phyloP scores from a whole-genome alignment of 345 rosid genomes.

The Populus nigra region DNA sequence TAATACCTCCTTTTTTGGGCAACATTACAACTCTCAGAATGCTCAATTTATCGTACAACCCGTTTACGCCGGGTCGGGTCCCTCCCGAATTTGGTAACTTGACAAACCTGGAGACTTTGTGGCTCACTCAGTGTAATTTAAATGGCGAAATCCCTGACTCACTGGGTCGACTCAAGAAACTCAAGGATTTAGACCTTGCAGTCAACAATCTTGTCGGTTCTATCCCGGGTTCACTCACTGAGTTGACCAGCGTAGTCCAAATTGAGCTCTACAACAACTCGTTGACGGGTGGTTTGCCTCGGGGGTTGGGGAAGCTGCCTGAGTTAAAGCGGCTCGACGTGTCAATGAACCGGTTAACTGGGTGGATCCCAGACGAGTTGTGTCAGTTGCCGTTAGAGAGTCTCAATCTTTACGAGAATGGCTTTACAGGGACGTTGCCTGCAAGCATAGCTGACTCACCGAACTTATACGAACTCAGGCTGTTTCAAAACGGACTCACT shows the following conservation, averaged over 20 bases:
- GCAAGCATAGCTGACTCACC: constrained; percentile 59
- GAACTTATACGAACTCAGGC: constrained; percentile 71
- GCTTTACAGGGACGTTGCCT: constrained; percentile 66
- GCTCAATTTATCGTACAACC: constrained; percentile 86
- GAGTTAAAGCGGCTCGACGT: constrained; percentile 69
- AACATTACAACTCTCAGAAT: constrained; percentile 59
- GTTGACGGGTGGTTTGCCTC: constrained; percentile 64
- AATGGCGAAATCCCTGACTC: constrained; percentile 84
- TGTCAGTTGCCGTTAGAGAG: constrained; percentile 70
- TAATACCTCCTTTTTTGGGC: constrained; percentile 62
- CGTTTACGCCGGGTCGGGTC: constrained; percentile 67
- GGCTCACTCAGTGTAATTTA: constrained; percentile 87
- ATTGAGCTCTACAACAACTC: constrained; percentile 97
- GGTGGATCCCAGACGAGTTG: constrained; percentile 71
- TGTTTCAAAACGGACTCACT: constrained; percentile 61
- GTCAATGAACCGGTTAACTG: constrained; percentile 77
- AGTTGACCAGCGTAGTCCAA: constrained; percentile 61
- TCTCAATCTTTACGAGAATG: constrained; percentile 82
- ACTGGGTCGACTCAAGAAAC: constrained; percentile 59
- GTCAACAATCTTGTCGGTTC: constrained; percentile 56
- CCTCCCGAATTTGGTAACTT: constrained; percentile 89
- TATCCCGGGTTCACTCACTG: constrained; percentile 74
- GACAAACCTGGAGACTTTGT: constrained; percentile 71
- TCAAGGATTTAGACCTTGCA: constrained; percentile 83
- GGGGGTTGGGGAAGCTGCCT: constrained; percentile 58